phyloP scores from a whole-genome alignment of 2,329 filamentous ascomycete species.

The Aspergillus novoparasiticus region DNA sequence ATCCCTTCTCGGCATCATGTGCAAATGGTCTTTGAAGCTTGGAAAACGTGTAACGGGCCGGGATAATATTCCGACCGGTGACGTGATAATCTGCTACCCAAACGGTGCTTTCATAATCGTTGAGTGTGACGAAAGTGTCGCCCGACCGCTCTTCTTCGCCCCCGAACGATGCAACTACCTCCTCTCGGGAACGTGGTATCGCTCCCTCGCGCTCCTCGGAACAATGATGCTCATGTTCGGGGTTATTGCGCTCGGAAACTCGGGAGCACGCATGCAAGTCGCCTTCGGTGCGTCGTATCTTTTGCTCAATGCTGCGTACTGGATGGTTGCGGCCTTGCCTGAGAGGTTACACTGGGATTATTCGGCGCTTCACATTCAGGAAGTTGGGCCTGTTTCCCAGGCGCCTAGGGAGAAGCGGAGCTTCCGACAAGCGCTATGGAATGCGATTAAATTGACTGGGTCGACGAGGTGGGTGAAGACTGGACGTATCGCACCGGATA shows the following conservation, averaged over 20 bases:
- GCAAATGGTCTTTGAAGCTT: slow-evolving; percentile 56
- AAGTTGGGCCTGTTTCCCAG: background rate
- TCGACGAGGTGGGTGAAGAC: slow-evolving; percentile 56
- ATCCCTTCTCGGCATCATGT: slow-evolving; percentile 1
- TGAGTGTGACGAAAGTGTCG: slow-evolving; percentile 60
- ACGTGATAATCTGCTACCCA: slow-evolving; percentile 63
- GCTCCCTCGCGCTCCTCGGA: slow-evolving; percentile 57
- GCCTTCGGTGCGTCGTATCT: slow-evolving; percentile 61
- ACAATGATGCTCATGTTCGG: slow-evolving; percentile 63
- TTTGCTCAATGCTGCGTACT: slow-evolving; percentile 61
- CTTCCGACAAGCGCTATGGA: slow-evolving; percentile 62
- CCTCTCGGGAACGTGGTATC: slow-evolving; percentile 50
- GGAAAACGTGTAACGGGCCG: slow-evolving; percentile 54
- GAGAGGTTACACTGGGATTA: slow-evolving; percentile 57
- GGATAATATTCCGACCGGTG: slow-evolving; percentile 52
- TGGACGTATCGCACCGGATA: slow-evolving; percentile 58
- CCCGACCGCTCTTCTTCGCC: slow-evolving; percentile 63
- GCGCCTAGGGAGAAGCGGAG: slow-evolving; percentile 27
- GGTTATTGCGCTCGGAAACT: slow-evolving; percentile 65
- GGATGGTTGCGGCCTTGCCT: slow-evolving; percentile 56
- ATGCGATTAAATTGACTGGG: slow-evolving; percentile 58
- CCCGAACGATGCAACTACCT: slow-evolving; percentile 63
- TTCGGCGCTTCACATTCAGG: slow-evolving; percentile 23
- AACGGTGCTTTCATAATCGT: slow-evolving; percentile 63
- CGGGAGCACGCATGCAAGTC: slow-evolving; percentile 61